phyloP scores from a whole-genome alignment of 257 asterid species.

The Avicennia marina region DNA sequence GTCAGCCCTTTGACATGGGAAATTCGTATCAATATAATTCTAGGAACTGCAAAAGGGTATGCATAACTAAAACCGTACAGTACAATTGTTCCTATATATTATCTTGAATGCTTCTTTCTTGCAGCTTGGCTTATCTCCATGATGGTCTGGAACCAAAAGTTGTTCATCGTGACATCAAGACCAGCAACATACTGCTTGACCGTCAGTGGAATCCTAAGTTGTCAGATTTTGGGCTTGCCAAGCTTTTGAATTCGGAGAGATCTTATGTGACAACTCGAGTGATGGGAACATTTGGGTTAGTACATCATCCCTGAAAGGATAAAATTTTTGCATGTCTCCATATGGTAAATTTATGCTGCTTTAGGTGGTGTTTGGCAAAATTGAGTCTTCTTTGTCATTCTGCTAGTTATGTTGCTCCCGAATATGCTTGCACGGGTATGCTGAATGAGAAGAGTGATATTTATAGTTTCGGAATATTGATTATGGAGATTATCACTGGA shows the following conservation, averaged over 20 bases:
- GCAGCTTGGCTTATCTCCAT: constrained; percentile 86
- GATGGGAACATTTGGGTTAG: constrained; percentile 97
- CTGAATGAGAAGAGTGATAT: constrained; percentile 88
- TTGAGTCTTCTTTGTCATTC: constrained; percentile 16
- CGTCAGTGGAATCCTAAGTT: constrained; percentile 83
- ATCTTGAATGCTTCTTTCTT: constrained; percentile 12
- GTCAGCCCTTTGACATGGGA: constrained; percentile 93
- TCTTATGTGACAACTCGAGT: constrained; percentile 87
- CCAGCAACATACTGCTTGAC: constrained; percentile 83
- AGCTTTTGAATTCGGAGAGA: constrained; percentile 79
- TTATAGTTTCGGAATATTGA: constrained; percentile 87
- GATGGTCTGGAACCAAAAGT: constrained; percentile 98
- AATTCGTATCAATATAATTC: constrained; percentile 64
- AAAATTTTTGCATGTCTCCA: too few relatives aligned
- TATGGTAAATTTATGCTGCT: neutral
- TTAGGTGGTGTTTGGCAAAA: neutral
- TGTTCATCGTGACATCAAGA: constrained; percentile 93
- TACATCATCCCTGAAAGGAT: constrained; percentile 22
- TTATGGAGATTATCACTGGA: constrained; percentile 91
- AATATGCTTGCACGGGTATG: constrained; percentile 96
- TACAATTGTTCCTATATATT: neutral
- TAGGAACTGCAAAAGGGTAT: constrained; percentile 93
- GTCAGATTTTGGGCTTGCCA: constrained; percentile 96
- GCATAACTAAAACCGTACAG: neutral
- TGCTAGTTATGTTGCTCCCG: constrained; percentile 92